Base-by-base conservation (phyloP, 1,284 basidiomycete genomes). In the Puccinia polysora region DNA sequence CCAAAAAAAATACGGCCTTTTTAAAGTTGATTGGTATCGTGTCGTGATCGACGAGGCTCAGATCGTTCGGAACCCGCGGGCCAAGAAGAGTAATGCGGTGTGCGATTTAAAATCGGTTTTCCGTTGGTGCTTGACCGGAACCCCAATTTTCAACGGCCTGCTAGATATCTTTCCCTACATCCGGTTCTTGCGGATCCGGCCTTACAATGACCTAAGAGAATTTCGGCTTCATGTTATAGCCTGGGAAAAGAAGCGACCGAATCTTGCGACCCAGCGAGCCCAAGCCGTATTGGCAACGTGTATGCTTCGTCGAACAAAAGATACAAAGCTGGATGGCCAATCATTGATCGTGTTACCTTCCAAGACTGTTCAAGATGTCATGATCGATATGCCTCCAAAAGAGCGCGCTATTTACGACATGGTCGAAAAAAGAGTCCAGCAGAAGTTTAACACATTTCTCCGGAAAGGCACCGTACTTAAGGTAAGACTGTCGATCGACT, bases 81-180 rank as follows among this genome's bases (percentile, higher is more conserved):
- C 87, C 0, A 83, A 84, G 10, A 81, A 84, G 7, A 87, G 86
- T 76, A 80, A 83, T 45, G 83, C 83, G 55, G 81, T 86, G 8
- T 85, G 86, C 0, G 81, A 83, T 75, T 81, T 88, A 25, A 82
- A 83, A 59, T 80, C 86, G 0, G 85, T 83, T 73, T 86, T 86
- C 75, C 81, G 87, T 5, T 89, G 87, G 87, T 85, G 85, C 81
- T 81, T 89, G 14, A 88, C 87, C 1, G 87, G 87, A 34, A 88
- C 87, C 0, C 87, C 87, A 2, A 84, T 88, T 5, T 88, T 86
- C 0, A 88, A 88, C 74, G 84, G 85, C 0, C 78, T 88, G 85
- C 86, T 75, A 12, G 87, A 88, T 77, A 83, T 88, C 34, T 88
- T 88, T 75, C 86, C 86, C 25, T 82, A 87, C 30, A 79, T 88